A percentile compares a stretch with the other conserved stretches of the same genome.
These are phyloP conservation scores for Cercospora canescens DNA, from an alignment of 2,329 filamentous ascomycete species.

Conservation along the genomic window DNA sequence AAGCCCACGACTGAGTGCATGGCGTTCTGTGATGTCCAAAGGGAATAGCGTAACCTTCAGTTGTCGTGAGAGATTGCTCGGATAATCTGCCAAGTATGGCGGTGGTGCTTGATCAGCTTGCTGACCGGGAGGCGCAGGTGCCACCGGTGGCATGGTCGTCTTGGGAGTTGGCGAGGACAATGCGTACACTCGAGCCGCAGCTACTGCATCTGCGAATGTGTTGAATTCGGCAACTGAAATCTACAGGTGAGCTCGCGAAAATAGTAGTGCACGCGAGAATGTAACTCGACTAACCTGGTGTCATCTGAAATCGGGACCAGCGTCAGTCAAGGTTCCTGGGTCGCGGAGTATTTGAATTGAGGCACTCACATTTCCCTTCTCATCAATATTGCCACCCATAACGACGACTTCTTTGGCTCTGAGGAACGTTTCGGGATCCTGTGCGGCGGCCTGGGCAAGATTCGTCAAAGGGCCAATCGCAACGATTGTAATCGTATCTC, in stretches of 20 bases:
- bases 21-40: conserved; percentile 49
- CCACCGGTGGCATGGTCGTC: conserved; percentile 73
- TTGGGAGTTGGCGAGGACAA: conserved; percentile 60
- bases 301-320: conserved; percentile 48
- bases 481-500: conserved; percentile 82
- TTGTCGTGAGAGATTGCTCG: conserved; percentile 40
- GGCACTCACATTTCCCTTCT: conserved; percentile 67
- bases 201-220: conserved; percentile 73
- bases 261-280: background rate
- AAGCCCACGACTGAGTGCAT: conserved; percentile 43
- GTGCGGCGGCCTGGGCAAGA: conserved; percentile 80
- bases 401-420: conserved; percentile 87
- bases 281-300: background rate
- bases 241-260: background rate
- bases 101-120: conserved; percentile 31
- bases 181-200: conserved; percentile 50
- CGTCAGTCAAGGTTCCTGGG: background rate
- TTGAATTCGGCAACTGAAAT: conserved; percentile 90
- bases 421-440: conserved; percentile 87
- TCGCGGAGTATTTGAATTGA: background rate
- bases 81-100: conserved; percentile 41
- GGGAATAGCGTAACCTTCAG: conserved; percentile 51
- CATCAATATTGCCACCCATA: conserved; percentile 86
- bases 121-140: conserved; percentile 45
- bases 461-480: conserved; percentile 93